Evolutionary conservation across 805 yeast genomes (phyloP), one percentile per base, ranked within the genome.

Genomic region (Cyberlindnera maclurae): DNA sequence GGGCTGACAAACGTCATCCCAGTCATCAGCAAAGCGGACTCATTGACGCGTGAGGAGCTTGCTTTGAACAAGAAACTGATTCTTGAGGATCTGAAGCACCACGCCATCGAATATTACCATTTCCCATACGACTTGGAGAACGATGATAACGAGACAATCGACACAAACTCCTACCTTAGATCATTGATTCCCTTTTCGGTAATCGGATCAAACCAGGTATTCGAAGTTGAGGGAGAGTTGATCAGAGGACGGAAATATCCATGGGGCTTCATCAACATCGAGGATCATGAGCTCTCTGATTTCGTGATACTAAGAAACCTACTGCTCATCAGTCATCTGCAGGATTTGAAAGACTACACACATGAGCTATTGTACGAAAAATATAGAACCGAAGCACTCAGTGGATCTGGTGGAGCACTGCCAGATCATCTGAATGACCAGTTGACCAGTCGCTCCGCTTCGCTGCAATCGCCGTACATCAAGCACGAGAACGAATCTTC

Each of bases 351-450:
- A 63, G 96, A 88, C 52, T 71, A 75, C 54, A 88, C 97, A 7
- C 94, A 84, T 58, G 95, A 87, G 58, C 73, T 79, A 30, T 66
- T 88, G 46, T 88, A 88, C 60, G 97, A 88, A 61, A 80, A 79
- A 57, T 88, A 88, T 63, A 80, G 97, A 71, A 84, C 96, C 9
- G 87, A 79, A 54, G 88, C 89, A 13, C 71, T 84, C 46, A 77
- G 86, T 22, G 80, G 83, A 17, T 77, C 82, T 22, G 79, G 82
- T 24, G 81, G 77, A 43, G 66, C 51, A 5, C 34, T 52, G 26
- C 57, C 57, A 24, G 57, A 50, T 1, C 51, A 68, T 58, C 65
- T 68, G 46, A 55, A 44, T 36, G 45, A 49, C 29, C 63, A 45
- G 42, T 38, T 42, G 37, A 11, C 15, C 13, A 6, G 27, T 4